Base-by-base conservation (phyloP, 257 asterid genomes). In the Salvia miltiorrhiza region DNA sequence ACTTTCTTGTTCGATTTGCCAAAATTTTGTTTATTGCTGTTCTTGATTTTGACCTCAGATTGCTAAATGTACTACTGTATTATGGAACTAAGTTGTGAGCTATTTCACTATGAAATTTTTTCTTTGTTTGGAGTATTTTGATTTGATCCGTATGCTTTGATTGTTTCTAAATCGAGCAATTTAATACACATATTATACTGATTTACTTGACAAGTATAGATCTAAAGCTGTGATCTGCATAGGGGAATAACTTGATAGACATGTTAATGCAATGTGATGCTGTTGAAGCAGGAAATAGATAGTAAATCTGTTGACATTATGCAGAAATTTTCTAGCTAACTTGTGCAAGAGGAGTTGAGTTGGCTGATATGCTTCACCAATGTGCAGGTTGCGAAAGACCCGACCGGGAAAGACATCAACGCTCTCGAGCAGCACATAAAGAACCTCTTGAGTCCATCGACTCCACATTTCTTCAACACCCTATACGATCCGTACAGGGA, bases 391-490 rank as follows among this genome's bases (percentile, higher is more conserved):
- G 96, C 96, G 45, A 89, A 89, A 30, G 83, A 89, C 69, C 96
- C 96, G 1, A 68, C 96, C 5, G 94, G 90, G 3, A 72, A 85
- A 69, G 89, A 89, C 9, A 89, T 89, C 80, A 87, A 89, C 39
- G 96, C 92, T 5, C 90, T 89, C 2, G 84, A 89, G 88, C 94
- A 89, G 90, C 94, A 87, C 90, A 87, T 87, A 30, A 72, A 80
- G 77, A 89, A 87, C 52, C 85, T 89, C 40, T 73, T 89, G 57
- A 62, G 83, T 49, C 94, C 96, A 48, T 77, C 96, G 5, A 87
- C 94, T 19, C 96, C 96, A 0, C 70, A 65, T 68, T 89, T 89
- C 87, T 89, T 89, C 86, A 89, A 89, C 80, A 89, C 95, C 40
- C 86, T 89, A 5, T 89, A 87, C 65, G 96, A 89, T 70, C 96